Evolutionary conservation across 768 basidiomycete genomes (phyloP).

Genomic region (Saitozyma podzolica): DNA sequence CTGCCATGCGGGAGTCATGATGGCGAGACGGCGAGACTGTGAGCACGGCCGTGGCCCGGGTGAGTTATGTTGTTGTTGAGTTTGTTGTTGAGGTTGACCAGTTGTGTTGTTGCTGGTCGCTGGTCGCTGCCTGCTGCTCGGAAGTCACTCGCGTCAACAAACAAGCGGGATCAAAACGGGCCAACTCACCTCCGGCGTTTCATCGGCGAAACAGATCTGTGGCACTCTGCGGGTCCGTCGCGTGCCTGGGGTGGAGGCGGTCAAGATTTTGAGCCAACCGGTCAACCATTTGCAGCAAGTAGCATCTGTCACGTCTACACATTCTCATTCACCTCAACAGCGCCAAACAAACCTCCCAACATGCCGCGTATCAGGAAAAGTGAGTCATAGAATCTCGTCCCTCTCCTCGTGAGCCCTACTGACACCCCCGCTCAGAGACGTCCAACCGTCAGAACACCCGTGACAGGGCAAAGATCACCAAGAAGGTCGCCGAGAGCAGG

Average conservation of each 20-base stretch:
- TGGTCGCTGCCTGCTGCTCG: no score
- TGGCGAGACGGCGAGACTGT: background rate
- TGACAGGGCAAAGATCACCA: slow-evolving; percentile 69
- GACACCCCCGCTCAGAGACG: slow-evolving; percentile 62
- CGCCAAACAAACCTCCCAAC: background rate
- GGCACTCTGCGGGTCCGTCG: background rate
- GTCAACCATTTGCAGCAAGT: background rate
- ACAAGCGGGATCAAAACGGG: slow-evolving; percentile 15
- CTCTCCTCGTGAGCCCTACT: background rate
- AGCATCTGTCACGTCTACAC: background rate
- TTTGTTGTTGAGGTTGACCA: no score
- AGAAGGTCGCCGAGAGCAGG: slow-evolving; percentile 72
- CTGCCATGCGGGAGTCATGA: slow-evolving; percentile 47
- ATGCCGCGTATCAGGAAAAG: slow-evolving; percentile 53
- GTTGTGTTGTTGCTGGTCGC: no score
- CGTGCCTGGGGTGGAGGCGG: slow-evolving; percentile 1
- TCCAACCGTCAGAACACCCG: slow-evolving; percentile 75
- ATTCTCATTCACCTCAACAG: background rate
- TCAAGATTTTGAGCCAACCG: slow-evolving; percentile 1
- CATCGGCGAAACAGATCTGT: background rate
- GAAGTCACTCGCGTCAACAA: slow-evolving; percentile 20
- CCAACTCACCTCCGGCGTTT: no score
- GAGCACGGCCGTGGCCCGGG: no score
- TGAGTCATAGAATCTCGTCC: slow-evolving; percentile 16
- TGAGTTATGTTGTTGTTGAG: no score